A percentile compares a stretch with the other conserved stretches of the same genome.
These are phyloP conservation scores for Eutrema heterophyllum DNA, from an alignment of 345 rosid genomes.

Conservation along the genomic window DNA sequence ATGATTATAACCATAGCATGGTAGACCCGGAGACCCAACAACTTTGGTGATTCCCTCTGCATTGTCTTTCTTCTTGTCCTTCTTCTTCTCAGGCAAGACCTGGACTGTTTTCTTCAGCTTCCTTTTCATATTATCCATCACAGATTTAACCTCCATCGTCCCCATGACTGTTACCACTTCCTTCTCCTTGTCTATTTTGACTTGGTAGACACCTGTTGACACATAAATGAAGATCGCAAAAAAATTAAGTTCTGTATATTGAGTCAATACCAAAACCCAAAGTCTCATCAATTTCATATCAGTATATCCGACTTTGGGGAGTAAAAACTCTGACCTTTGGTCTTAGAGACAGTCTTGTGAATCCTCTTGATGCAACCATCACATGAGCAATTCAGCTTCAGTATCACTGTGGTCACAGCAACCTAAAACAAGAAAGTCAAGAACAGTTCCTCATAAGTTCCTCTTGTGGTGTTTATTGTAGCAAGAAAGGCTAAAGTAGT, in stretches of 20 bases:
- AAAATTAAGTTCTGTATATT: background rate
- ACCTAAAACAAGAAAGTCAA: constrained; percentile 11
- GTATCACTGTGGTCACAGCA: constrained; percentile 54
- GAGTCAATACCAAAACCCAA: background rate
- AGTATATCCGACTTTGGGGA: background rate
- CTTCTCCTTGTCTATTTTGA: constrained; percentile 48
- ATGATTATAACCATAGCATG: background rate
- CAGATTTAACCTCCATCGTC: constrained; percentile 55
- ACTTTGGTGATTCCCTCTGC: constrained; percentile 14
- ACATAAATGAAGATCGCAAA: background rate
- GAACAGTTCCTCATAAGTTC: background rate
- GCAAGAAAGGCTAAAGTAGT: background rate
- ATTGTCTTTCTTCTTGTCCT: constrained; percentile 38
- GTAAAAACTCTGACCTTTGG: constrained; percentile 44
- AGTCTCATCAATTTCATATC: too few relatives aligned
- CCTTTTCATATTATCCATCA: constrained; percentile 44
- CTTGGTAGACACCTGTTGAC: constrained; percentile 49
- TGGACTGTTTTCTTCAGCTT: constrained; percentile 55
- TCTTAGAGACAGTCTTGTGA: constrained; percentile 37
- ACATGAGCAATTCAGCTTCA: constrained; percentile 63
- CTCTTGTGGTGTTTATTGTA: background rate
- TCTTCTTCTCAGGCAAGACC: constrained; percentile 62
- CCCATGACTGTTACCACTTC: constrained; percentile 69
- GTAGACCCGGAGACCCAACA: constrained; percentile 5
- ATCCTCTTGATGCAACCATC: constrained; percentile 76